These are phyloP conservation scores for Pestalotiopsis sp. DNA, from an alignment of 2,329 filamentous ascomycete species.

Conservation along the genomic window DNA sequence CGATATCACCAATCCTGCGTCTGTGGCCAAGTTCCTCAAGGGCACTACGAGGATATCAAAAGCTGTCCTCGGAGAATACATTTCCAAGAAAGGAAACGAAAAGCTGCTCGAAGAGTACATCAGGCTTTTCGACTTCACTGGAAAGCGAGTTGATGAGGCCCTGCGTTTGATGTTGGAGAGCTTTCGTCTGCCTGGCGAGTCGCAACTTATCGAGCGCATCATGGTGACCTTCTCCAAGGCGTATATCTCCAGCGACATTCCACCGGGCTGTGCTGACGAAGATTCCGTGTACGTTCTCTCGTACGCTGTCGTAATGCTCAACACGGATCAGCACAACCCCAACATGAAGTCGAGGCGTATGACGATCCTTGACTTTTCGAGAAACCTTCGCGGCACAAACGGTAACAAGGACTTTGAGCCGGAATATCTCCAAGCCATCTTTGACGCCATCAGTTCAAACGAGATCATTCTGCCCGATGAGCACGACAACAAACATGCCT, in stretches of 20 bases:
- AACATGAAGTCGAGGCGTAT: slow-evolving; percentile 87
- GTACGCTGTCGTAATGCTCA: slow-evolving; percentile 97
- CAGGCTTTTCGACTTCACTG: slow-evolving; percentile 82
- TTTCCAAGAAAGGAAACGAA: slow-evolving; percentile 90
- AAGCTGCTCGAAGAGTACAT: slow-evolving; percentile 83
- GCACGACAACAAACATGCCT: slow-evolving; percentile 94
- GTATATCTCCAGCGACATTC: slow-evolving; percentile 72
- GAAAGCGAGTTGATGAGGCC: slow-evolving; percentile 87
- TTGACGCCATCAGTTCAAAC: slow-evolving; percentile 85
- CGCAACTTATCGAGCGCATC: slow-evolving; percentile 89
- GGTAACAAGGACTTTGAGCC: slow-evolving; percentile 80
- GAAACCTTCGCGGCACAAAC: slow-evolving; percentile 90
- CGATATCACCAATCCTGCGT: slow-evolving; percentile 71
- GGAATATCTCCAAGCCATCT: slow-evolving; percentile 85
- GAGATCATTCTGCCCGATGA: slow-evolving; percentile 98
- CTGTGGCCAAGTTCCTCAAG: slow-evolving; percentile 84
- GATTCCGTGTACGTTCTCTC: slow-evolving; percentile 89
- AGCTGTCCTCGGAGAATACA: slow-evolving; percentile 85
- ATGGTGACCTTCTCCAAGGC: slow-evolving; percentile 85
- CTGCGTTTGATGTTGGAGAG: slow-evolving; percentile 84
- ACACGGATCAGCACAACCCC: slow-evolving; percentile 95
- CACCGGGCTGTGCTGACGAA: slow-evolving; percentile 77
- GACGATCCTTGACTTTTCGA: slow-evolving; percentile 79
- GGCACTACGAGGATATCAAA: slow-evolving; percentile 89
- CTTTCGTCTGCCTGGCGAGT: slow-evolving; percentile 93